These are phyloP conservation scores for Telopea speciosissima DNA, from an alignment of 177 flowering plant species.

Conservation along the genomic window DNA sequence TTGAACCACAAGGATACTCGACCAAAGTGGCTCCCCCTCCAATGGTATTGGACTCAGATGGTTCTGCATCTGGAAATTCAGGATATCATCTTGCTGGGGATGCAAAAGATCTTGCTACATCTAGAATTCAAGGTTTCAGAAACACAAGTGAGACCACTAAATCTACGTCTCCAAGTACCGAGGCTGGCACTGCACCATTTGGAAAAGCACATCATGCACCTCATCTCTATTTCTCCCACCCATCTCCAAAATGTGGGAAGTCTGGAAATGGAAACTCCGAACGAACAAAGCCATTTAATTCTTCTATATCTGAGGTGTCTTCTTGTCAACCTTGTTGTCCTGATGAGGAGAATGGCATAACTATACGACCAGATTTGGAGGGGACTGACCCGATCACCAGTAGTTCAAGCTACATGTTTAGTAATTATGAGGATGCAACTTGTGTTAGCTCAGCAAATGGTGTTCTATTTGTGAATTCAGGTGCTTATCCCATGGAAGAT, in stretches of 20 bases:
- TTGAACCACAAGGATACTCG: conserved; percentile 10
- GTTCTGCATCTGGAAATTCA: conserved; percentile 9
- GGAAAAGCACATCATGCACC: conserved; percentile 20
- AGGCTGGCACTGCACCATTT: conserved; percentile 8
- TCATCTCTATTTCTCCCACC: conserved; percentile 14
- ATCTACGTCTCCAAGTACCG: conserved; percentile 12
- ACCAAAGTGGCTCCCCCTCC: conserved; percentile 7
- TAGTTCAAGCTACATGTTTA: conserved; percentile 7
- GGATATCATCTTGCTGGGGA: conserved; percentile 20
- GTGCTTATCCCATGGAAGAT: conserved; percentile 11
- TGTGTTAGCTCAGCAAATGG: conserved; percentile 4
- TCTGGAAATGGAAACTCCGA: conserved; percentile 11
- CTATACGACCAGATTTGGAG: conserved; percentile 3
- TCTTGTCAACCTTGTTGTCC: not conserved
- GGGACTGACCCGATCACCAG: conserved; percentile 3
- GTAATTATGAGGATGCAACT: conserved; percentile 11
- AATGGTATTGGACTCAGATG: not conserved
- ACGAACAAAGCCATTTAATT: conserved; percentile 3
- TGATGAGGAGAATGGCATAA: not conserved
- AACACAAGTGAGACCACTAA: conserved; percentile 7
- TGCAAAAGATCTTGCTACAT: conserved; percentile 23
- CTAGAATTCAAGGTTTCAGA: conserved; percentile 7
- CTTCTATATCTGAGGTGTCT: conserved; percentile 6
- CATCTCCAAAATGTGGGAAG: conserved; percentile 22
- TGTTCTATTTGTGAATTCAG: not conserved